Evolutionary conservation across 1,139 yeast genomes (phyloP), one percentile per base, ranked within the genome.

Genomic region (Suzukiozyma palmioleophila): DNA sequence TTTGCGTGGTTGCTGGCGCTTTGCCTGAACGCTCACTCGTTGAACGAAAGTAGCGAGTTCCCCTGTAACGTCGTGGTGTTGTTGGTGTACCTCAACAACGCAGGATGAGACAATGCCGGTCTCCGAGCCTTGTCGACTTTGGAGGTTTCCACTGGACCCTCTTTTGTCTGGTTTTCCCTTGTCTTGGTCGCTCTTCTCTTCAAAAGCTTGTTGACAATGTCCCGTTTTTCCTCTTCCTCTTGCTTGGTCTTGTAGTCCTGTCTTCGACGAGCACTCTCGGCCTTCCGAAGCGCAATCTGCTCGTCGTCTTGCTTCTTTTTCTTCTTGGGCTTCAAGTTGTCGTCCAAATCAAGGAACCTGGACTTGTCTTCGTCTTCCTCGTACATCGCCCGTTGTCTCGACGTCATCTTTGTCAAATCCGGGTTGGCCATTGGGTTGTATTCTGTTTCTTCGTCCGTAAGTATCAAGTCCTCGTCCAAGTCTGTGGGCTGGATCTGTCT

Each of bases 171-270:
- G 12, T 54, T 56, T 39, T 67, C 73, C 47, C 84, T 65, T 0
- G 81, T 76, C 59, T 83, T 80, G 26, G 73, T 75, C 31, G 96
- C 96, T 46, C 96, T 73, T 59, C 92, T 81, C 60, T 87, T 84
- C 47, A 92, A 69, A 43, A 92, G 66, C 56, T 86, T 87, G 59
- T 89, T 90, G 47, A 92, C 71, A 0, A 97, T 90, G 49, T 89
- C 97, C 52, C 83, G 78, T 59, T 92, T 92, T 59, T 92, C 98
- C 59, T 88, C 97, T 54, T 89, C 97, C 31, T 87, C 66, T 46
- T 84, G 79, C 62, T 84, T 83, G 52, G 83, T 90, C 48, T 84
- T 83, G 53, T 89, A 75, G 54, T 92, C 92, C 58, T 85, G 85
- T 48, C 98, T 75, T 58, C 90, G 79, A 50, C 98, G 76, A 0